Base-by-base conservation (phyloP, 1,139 yeast species). In the Groenewaldozyma auringiensis region DNA sequence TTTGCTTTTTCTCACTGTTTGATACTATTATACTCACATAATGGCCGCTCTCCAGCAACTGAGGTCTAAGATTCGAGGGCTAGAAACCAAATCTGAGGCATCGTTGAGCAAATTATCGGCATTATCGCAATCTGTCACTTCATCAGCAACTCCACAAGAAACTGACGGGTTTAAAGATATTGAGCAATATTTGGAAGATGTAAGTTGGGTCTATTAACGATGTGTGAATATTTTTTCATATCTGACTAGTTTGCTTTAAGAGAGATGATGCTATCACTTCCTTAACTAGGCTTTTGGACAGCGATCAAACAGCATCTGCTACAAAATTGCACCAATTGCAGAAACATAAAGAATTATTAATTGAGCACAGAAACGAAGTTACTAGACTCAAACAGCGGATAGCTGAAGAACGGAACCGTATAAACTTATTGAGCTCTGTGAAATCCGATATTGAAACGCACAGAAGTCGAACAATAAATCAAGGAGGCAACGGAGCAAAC, bases 271-370 rank as follows among this genome's bases (percentile, higher is more conserved):
- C 68, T 39, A 56, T 74, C 16, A 64, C 67, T 40, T 53, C 69
- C 38, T 64, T 68, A 44, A 60, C 63, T 44, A 64, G 70, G 46
- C 62, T 72, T 27, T 75, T 79, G 41, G 87, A 83, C 44, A 69
- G 81, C 2, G 83, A 80, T 55, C 61, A 73, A 16, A 64, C 71
- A n/a, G 69, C 81, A 4, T 75, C 88, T 1, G 77, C 92, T 1
- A 77, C 92, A 0, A 85, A 86, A 63, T 64, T 80, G 35, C 92
- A 85, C 58, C 97, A 92, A 61, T 68, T 88, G 41, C 79, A 82
- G 47, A 78, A 97, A 49, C 96, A 88, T 62, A 78, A 76, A 56
- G 96, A 88, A 62, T 75, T 78, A 22, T 68, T 87, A 32, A 74
- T 70, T 46, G 94, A 88, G 47, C 94, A 86, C 63, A 72, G 76